Evolutionary conservation across 2,329 filamentous ascomycete genomes (phyloP).

Genomic region (Neopestalotiopsis clavispora): DNA sequence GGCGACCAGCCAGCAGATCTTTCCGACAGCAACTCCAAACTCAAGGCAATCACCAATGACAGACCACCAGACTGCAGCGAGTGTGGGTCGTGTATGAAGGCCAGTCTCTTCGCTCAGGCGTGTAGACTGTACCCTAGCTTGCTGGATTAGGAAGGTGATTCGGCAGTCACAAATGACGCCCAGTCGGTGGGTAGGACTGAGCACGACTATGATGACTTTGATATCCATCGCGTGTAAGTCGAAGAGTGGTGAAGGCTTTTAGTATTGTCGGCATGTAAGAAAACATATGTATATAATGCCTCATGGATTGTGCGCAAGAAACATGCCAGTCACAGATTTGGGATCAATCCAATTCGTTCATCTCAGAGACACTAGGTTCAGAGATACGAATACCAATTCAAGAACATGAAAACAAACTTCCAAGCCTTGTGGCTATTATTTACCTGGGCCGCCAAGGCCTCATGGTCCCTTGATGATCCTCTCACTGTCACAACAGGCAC

Average conservation of each 20-base stretch:
- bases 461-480: background rate
- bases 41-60: background rate
- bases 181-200: background rate
- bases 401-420: background rate
- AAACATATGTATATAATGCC: background rate
- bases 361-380: background rate
- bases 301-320: background rate
- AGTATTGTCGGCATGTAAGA: background rate
- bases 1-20: background rate
- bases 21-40: background rate
- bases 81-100: background rate
- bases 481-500: slow-evolving; percentile 11
- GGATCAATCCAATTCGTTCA: background rate
- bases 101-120: background rate
- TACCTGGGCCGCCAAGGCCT: background rate
- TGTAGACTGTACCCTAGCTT: background rate
- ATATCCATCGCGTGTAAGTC: background rate
- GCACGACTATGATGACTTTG: background rate
- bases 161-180: slow-evolving; percentile 2
- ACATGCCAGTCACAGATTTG: background rate
- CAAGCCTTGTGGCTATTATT: background rate
- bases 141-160: slow-evolving; percentile 5
- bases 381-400: background rate
- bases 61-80: background rate
- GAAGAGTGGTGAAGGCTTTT: background rate